Percentiles rank a stretch among this genome's conserved stretches.
Evolutionary conservation across 2,329 filamentous ascomycete species (phyloP).

Genomic region (Cladosporium colombiae): DNA sequence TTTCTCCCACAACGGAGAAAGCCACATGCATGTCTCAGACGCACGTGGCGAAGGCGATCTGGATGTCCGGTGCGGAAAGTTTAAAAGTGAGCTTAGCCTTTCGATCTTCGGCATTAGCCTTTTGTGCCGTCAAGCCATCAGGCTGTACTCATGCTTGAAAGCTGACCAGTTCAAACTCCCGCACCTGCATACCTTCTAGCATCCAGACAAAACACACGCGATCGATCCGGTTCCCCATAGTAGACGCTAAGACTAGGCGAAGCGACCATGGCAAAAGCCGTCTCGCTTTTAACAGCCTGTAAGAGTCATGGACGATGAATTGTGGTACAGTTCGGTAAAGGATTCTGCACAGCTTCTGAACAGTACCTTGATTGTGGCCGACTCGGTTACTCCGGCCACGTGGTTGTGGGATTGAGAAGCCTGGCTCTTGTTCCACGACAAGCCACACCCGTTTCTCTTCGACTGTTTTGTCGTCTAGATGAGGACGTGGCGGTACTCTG

Average conservation of each 20-base stretch:
- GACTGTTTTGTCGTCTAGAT: background rate
- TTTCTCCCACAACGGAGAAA: background rate
- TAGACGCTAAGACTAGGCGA: background rate
- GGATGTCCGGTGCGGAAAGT: background rate
- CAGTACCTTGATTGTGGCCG: background rate
- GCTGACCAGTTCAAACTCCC: background rate
- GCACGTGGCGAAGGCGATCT: background rate
- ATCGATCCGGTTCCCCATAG: background rate
- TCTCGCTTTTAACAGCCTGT: too few species aligned
- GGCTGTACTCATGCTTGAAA: background rate
- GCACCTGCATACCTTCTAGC: background rate
- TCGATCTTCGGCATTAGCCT: background rate
- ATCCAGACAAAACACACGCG: background rate
- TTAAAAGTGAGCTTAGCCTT: background rate
- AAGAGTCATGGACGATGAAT: background rate
- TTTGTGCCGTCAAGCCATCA: background rate
- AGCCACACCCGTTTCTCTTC: background rate
- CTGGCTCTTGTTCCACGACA: background rate
- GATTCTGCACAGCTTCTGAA: background rate
- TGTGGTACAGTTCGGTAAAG: background rate
- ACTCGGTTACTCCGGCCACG: background rate
- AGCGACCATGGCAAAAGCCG: background rate
- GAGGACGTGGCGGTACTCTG: background rate
- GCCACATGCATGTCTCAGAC: slow-evolving; percentile 2
- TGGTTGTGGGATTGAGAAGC: background rate